Conservation (phyloP, 257 asterid genomes). For the Verbascum thapsus region DNA sequence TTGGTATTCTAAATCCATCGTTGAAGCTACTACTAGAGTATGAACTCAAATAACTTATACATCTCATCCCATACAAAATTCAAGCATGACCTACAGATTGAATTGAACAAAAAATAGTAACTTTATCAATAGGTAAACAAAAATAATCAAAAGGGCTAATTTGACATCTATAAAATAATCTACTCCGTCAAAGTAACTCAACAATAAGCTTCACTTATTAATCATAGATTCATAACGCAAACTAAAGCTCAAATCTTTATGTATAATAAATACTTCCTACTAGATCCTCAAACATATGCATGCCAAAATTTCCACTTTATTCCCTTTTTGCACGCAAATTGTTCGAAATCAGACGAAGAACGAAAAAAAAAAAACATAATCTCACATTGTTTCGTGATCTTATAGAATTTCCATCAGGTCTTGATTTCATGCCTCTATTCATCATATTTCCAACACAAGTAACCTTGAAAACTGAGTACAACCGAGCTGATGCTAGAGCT, state of each 20-base stretch:
- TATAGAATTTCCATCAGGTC: conserved; percentile 18
- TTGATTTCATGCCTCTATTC: conserved; percentile 26
- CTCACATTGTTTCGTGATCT: conserved; percentile 23
- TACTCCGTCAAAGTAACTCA: background rate
- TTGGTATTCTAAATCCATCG: conserved; percentile 1
- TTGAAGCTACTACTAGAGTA: background rate
- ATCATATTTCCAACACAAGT: conserved; percentile 12
- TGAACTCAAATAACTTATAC: background rate
- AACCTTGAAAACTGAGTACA: conserved; percentile 15
- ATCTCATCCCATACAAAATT: background rate
- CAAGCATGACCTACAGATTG: background rate
- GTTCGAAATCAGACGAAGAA: conserved; percentile 24
- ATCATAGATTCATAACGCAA: background rate
- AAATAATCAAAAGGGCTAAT: background rate
- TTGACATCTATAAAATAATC: background rate
- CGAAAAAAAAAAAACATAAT: background rate
- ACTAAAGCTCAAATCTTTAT: background rate
- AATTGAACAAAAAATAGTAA: background rate
- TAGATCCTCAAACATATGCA: conserved; percentile 2
- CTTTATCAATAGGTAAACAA: background rate
- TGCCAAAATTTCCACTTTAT: background rate
- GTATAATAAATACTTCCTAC: background rate
- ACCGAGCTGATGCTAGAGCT: conserved; percentile 27
- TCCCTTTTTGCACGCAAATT: conserved; percentile 18
- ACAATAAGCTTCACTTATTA: too few relatives aligned